Conservation (phyloP, 2,329 filamentous ascomycete genomes). For the Ceratocystis cacaofunesta region DNA sequence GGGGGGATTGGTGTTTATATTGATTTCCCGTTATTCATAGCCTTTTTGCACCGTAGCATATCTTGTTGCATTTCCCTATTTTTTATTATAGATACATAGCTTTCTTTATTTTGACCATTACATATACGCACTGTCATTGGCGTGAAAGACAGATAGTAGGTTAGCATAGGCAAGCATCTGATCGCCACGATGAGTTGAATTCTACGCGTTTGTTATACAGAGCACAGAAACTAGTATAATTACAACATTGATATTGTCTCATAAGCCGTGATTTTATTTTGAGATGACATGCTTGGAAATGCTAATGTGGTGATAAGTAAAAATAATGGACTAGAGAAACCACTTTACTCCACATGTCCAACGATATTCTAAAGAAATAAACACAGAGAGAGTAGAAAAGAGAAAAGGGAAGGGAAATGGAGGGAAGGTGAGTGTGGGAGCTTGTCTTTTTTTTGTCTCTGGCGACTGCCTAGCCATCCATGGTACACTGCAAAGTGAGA, state of each 20-base stretch:
- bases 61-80: not conserved
- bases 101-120: not conserved
- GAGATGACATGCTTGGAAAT: conserved; percentile 12
- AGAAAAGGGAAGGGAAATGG: not conserved
- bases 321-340: conserved; percentile 1
- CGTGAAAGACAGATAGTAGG: not conserved
- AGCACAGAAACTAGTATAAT: not conserved
- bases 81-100: not conserved
- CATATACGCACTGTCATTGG: not conserved
- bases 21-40: conserved; percentile 1
- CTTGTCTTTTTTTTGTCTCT: not conserved
- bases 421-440: too few species aligned
- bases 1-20: not conserved
- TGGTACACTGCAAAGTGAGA: conserved; percentile 5
- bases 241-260: not conserved
- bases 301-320: conserved; percentile 10
- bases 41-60: not conserved
- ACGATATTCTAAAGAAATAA: not conserved
- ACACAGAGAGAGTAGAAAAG: not conserved
- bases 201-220: not conserved
- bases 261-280: conserved; percentile 8
- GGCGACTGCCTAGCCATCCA: not conserved
- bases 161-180: not conserved
- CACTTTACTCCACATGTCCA: conserved; percentile 2
- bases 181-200: not conserved